Conservation (phyloP, 2,329 filamentous ascomycete species). For the Beauveria scarabaeidicola region DNA sequence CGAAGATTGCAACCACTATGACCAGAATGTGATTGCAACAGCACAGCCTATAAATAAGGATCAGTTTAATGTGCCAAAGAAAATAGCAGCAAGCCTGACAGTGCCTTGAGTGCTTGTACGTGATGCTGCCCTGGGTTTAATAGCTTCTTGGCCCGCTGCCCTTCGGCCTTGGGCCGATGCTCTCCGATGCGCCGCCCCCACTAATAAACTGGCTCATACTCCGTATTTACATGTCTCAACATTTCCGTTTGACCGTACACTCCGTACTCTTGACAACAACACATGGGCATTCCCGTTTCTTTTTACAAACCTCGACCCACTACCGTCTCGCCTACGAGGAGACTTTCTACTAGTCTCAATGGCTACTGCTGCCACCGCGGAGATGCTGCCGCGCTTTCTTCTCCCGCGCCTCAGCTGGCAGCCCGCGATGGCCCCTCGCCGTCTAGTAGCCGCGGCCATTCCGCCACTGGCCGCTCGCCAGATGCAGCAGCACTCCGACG, state of each 20-base stretch:
- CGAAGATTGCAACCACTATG: no score
- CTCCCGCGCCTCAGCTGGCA: constrained; percentile 49
- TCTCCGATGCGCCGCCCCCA: constrained; percentile 4
- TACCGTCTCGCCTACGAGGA: neutral
- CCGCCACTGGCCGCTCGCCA: constrained; percentile 15
- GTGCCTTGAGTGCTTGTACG: neutral
- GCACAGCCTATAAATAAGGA: no score
- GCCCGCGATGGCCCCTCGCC: constrained; percentile 19
- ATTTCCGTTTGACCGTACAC: neutral
- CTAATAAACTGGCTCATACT: constrained; percentile 4
- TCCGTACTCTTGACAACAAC: neutral
- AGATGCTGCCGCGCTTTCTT: constrained; percentile 43
- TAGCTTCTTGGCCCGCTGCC: neutral
- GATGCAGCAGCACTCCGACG: constrained; percentile 10
- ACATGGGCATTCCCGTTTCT: neutral
- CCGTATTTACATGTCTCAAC: constrained; percentile 7
- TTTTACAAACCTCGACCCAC: neutral
- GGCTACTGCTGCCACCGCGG: constrained; percentile 20
- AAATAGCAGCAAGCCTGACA: no score
- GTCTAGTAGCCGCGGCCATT: constrained; percentile 18
- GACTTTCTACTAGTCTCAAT: neutral
- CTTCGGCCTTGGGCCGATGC: neutral
- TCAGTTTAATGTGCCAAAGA: no score
- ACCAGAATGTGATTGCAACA: no score
- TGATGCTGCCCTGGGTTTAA: neutral